Evolutionary conservation across 768 basidiomycete genomes (phyloP).

Genomic region (Piloderma croceum): DNA sequence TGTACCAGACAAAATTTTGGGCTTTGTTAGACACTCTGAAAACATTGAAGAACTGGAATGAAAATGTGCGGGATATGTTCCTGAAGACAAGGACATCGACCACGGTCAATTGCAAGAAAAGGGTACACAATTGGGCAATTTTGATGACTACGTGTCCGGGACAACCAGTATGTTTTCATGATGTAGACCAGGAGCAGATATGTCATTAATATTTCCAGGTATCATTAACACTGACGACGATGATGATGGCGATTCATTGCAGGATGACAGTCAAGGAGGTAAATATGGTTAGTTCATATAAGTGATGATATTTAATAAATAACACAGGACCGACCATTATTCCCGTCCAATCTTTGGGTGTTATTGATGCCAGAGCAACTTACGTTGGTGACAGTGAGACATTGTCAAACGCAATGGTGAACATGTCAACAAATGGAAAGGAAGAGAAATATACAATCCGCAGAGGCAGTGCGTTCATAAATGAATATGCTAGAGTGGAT

Average conservation of each 20-base stretch:
- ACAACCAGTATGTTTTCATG: too few relatives aligned
- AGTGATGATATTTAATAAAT: too few relatives aligned
- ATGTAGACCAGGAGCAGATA: too few relatives aligned
- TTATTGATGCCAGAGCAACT: constrained; percentile 15
- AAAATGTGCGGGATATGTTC: constrained; percentile 30
- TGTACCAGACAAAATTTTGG: constrained; percentile 25
- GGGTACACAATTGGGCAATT: too few relatives aligned
- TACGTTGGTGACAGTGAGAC: constrained; percentile 14
- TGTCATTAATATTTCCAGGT: too few relatives aligned
- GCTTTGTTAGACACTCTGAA: constrained; percentile 10
- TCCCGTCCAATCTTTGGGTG: constrained; percentile 19
- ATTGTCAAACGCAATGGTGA: constrained; percentile 17
- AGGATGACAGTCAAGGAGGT: too few relatives aligned
- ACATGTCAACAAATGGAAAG: constrained; percentile 11
- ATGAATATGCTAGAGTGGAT: constrained; percentile 22
- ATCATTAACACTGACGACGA: too few relatives aligned
- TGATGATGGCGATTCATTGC: too few relatives aligned
- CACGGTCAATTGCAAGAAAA: too few relatives aligned
- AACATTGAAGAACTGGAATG: constrained; percentile 13
- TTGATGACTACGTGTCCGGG: too few relatives aligned
- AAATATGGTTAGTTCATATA: too few relatives aligned
- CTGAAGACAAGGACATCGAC: constrained; percentile 3
- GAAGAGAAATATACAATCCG: constrained; percentile 22
- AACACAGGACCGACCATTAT: too few relatives aligned
- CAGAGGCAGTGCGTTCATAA: constrained; percentile 20